Evolutionary conservation across 2,329 filamentous ascomycete species (phyloP), one percentile per base, ranked within the genome.

Genomic region (Stagonosporopsis cucurbitacearum): DNA sequence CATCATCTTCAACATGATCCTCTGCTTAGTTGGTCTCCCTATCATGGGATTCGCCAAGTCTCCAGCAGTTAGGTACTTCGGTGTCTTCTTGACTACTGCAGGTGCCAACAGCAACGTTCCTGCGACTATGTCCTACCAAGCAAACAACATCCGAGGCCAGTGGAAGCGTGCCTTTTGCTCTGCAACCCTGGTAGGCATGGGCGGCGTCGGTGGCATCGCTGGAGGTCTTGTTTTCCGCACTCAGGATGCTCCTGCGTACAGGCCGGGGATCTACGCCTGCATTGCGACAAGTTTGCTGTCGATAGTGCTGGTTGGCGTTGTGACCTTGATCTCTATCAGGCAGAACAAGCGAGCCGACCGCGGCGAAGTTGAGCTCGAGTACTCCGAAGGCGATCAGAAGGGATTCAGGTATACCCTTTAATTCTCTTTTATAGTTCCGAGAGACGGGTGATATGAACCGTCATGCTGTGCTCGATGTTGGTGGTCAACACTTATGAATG

Each of bases 131-230:
- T 84, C 90, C 0, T 95, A 91, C 78, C 91, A 94, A 78, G 90
- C 90, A 37, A 95, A 94, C 77, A 96, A 96, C 75, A 88, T 96
- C 68, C 87, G 90, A 49, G 91, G 91, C 0, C 91, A 95, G 77
- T 96, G 91, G 90, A 96, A 94, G 79, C 86, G 92, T 43, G 91
- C 91, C 0, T 88, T 95, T 64, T 88, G 86, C 72, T 90, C 86
- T 56, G 89, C 91, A 2, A 88, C 87, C 0, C 82, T 94, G 2
- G 88, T 95, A 3, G 89, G 88, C 1, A 86, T 90, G 45, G 90
- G 90, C 7, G 90, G 89, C 2, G 79, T 96, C 23, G 91, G 91
- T 33, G 91, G 91, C 30, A 95, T 95, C 60, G 84, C 85, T 1
- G 90, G 90, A 23, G 86, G 84, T 63, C 79, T 91, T 53, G 87